phyloP scores from a whole-genome alignment of 1,139 yeast species.

The Candida gigantensis region DNA sequence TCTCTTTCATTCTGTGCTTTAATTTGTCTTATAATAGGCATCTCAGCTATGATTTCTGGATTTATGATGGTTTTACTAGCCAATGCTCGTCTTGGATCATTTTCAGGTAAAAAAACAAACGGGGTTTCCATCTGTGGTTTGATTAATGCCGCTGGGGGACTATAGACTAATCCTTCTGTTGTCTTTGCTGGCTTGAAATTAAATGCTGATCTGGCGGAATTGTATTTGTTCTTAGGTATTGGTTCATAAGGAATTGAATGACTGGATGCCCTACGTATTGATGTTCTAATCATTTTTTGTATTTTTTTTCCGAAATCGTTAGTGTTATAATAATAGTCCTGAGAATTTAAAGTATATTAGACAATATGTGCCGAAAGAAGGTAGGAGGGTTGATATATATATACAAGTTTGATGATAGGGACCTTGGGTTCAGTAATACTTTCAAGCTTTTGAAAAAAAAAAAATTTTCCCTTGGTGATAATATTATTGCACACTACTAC shows the following conservation, averaged over 20 bases:
- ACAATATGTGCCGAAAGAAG: too few relatives aligned
- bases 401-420: not conserved
- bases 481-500: not conserved
- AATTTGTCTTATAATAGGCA: slow-evolving; percentile 51
- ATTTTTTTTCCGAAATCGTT: too few relatives aligned
- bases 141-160: slow-evolving; percentile 36
- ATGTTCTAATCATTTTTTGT: slow-evolving; percentile 11
- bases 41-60: slow-evolving; percentile 46
- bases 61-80: slow-evolving; percentile 20
- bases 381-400: too few relatives aligned
- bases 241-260: slow-evolving; percentile 33
- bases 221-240: slow-evolving; percentile 40
- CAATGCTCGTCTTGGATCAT: slow-evolving; percentile 57
- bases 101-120: slow-evolving; percentile 64
- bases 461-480: not conserved
- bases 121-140: slow-evolving; percentile 54
- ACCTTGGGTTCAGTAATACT: not conserved
- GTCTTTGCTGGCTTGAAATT: slow-evolving; percentile 45
- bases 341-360: too few relatives aligned
- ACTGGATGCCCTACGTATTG: slow-evolving; percentile 14
- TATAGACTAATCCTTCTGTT: slow-evolving; percentile 41
- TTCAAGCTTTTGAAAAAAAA: not conserved
- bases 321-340: too few relatives aligned
- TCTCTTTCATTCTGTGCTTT: slow-evolving; percentile 39
- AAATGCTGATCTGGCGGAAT: slow-evolving; percentile 39